Base-by-base conservation (phyloP, 2,329 filamentous ascomycete species). In the Nemania abortiva region DNA sequence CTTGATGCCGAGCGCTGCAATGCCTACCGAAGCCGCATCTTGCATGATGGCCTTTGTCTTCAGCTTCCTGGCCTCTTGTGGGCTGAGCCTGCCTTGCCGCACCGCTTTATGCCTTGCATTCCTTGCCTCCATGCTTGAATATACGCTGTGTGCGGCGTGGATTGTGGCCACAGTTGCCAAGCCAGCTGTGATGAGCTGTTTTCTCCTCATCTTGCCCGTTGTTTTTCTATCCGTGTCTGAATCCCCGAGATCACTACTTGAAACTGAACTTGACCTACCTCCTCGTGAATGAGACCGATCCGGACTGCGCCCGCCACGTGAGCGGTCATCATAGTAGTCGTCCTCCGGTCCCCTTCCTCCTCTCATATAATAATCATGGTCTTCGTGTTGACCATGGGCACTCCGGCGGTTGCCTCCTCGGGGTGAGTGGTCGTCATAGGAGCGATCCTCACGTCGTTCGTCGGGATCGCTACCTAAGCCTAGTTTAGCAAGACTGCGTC, bases 401-500 rank as follows among this genome's bases (percentile, higher is more conserved):
- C 75, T 74, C 60, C 80, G 70, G 27, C 78, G 80, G 53, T 73
- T 78, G 71, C 68, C 76, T 31, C 73, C 76, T 57, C 83, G 82
- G 42, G 81, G 81, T 2, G 81, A 82, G 52, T 78, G 75, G 39
- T 75, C 76, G 56, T 79, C 77, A 49, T 82, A 79, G 57, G 84
- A 79, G 66, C 82, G 80, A 67, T 84, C 83, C 61, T 85, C 83
- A 58, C 82, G 81, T 54, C 83, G 79, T 53, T 80, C 79, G 1
- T 81, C 83, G 4, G 84, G 81, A 10, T 80, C 85, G 63, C 81
- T 86, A 60, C 88, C 88, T 39, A 91, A 80, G 56, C 89, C 89
- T 15, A 91, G 81, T 77, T 87, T 89, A 72, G 89, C 88, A 45
- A 91, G 81, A 63, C 88, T 84, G 69, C 88, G 88, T 65, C 89